Base-by-base conservation (phyloP, 371 early-diverging fungal species). In the Actinomucor elegans region DNA sequence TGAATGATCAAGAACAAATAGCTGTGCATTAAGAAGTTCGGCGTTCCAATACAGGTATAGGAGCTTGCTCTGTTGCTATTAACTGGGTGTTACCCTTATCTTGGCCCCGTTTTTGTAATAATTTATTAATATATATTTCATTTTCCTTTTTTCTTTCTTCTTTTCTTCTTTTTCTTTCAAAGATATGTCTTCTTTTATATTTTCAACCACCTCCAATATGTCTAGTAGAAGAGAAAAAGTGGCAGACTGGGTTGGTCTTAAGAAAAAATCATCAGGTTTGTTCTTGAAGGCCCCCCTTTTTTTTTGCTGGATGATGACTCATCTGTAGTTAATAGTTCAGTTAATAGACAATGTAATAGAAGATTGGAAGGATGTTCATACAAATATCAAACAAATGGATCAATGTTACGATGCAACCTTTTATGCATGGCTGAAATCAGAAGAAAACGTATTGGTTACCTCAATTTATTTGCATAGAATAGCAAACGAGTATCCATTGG, bases 371-470 rank as follows among this genome's bases (percentile, higher is more conserved):
- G 84, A 88, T 53, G 86, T 88, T 23, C 79, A 84, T 47, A 62
- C 70, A 18, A 87, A 85, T 53, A 80, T 88, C 27, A 71, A 74
- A 56, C 77, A 79, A 51, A 88, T 88, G 89, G 89, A 88, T 61
- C 73, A 76, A 48, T 71, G 79, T 5, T 88, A 87, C 51, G 89
- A 86, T 44, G 87, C 89, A 38, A 76, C 86, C 11, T 88, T 88
- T 67, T 80, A 85, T 66, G 72, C 80, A 27, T 88, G 89, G 89
- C 77, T 88, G 2, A 79, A 83, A 56, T 79, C 75, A 48, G 89
- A 88, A 66, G 87, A 84, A 40, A 88, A 88, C 55, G 86, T 87
- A n/a, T 62, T 80, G 9, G 84, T 84, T 12, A 86, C 84, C 2
- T 77, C 87, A 11, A 72, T 78, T 48, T 87, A 87, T 48, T 67